Evolutionary conservation across 2,329 filamentous ascomycete species (phyloP), one percentile per base, ranked within the genome.

Genomic region (Scedosporium minutisporum): DNA sequence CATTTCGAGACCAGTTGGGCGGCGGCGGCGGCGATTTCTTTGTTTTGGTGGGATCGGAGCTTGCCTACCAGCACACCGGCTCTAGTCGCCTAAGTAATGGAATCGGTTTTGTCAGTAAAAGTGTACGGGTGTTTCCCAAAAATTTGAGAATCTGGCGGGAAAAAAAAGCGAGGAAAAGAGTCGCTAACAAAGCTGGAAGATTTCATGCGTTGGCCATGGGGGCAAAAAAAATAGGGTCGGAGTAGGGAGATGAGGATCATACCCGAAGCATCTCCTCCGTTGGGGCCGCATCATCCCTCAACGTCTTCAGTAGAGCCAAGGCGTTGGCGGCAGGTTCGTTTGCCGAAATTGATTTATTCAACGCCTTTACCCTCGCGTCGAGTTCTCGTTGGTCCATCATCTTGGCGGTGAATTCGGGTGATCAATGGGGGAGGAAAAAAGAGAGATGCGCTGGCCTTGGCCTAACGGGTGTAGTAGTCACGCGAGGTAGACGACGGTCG

Each of bases 31-130:
- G 88, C 87, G 68, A 97, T 88, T 53, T 93, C 86, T 74, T 90
- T 92, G 79, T 96, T 89, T 63, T 86, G 75, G 74, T 96, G 92
- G 65, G 89, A 76, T 62, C 86, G 82, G 60, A 88, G 84, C 73
- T 92, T 93, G 74, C 93, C 93, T 66, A 97, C 90, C 60, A 89
- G 86, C 67, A 96, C 88, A 69, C 95, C 95, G 60, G 96, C 93
- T 69, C 89, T 90, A n/a, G 93, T 97, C 51, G 89, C 82, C 86
- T 88, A 65, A 62, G 58, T 7, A 44, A 57, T 46, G 9, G 16
- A 23, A 12, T 63, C 16, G 60, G 57, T 67, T 64, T 65, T 64
- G 21, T 33, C 29, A 44, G 58, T 63, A 46, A 18, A 18, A 42
- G n/a, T 14, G 57, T 42, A 41, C 21, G 16, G 2, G 2, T 38